Conservation (phyloP, 192 early-diverging fungal species). For the Diversispora eburnea region DNA sequence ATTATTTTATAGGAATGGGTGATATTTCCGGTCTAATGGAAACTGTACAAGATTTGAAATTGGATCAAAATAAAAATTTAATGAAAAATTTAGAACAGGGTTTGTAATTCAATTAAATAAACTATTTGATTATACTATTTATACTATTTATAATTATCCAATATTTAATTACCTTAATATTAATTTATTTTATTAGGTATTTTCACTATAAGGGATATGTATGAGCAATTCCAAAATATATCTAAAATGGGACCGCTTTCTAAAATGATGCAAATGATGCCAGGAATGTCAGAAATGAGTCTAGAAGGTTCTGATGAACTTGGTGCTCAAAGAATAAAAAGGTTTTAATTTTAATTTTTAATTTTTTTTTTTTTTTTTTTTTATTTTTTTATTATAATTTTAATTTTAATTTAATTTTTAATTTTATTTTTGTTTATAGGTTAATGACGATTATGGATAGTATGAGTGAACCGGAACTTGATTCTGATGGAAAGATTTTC, state of each 20-base stretch:
- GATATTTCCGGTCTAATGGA: constrained; percentile 86
- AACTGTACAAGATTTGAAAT: constrained; percentile 80
- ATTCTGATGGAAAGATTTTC: constrained; percentile 85
- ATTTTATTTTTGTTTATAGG: constrained; percentile 2
- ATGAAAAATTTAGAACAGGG: constrained; percentile 86
- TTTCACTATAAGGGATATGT: constrained; percentile 92
- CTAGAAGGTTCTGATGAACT: constrained; percentile 49
- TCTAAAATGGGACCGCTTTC: constrained; percentile 87
- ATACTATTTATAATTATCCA: neutral
- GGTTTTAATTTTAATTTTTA: constrained; percentile 15
- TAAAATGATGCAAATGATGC: constrained; percentile 77
- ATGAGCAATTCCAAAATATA: constrained; percentile 88
- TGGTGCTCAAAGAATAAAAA: constrained; percentile 57
- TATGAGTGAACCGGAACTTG: constrained; percentile 89
- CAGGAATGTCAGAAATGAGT: constrained; percentile 53
- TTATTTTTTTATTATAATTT: neutral
- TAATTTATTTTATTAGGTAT: constrained; percentile 45
- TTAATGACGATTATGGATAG: constrained; percentile 94
- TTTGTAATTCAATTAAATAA: too few species aligned
- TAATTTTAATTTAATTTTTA: neutral
- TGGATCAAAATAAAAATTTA: constrained; percentile 82
- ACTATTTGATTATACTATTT: neutral
- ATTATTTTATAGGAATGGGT: constrained; percentile 72
- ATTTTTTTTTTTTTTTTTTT: too few species aligned
- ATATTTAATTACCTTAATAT: neutral